Conservation (phyloP, 1,284 basidiomycete genomes). For the Bjerkandera adusta region DNA sequence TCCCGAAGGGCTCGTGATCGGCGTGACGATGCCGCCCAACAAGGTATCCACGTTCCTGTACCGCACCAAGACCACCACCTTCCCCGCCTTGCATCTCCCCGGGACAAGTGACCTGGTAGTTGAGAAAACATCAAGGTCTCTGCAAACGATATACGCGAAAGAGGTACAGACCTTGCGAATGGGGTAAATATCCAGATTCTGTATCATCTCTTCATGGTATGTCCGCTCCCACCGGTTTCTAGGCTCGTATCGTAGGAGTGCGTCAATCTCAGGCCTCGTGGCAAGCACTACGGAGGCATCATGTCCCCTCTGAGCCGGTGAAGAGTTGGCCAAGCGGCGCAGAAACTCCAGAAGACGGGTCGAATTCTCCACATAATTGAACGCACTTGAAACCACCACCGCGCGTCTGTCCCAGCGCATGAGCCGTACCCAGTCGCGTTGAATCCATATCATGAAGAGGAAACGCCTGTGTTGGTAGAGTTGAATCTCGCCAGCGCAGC, state of each 20-base stretch:
- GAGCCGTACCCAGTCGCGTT: neutral
- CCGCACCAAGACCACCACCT: too few relatives aligned
- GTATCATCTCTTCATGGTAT: neutral
- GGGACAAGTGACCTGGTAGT: neutral
- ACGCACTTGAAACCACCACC: neutral
- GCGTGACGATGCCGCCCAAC: neutral
- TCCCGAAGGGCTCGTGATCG: neutral
- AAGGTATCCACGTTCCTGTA: too few relatives aligned
- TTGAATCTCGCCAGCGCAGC: neutral
- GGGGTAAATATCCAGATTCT: neutral
- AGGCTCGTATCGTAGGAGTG: neutral
- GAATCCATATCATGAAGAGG: neutral
- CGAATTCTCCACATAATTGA: neutral
- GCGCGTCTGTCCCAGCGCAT: constrained; percentile 1
- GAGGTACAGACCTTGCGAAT: neutral
- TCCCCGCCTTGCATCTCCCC: too few relatives aligned
- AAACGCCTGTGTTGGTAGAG: neutral
- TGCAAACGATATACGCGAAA: neutral
- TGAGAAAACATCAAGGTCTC: neutral
- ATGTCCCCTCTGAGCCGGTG: neutral
- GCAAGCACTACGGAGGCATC: neutral
- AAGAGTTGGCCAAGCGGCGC: neutral
- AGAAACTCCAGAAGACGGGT: neutral
- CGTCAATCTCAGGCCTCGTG: neutral
- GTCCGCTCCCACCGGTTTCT: neutral